Evolutionary conservation across 1,139 yeast species (phyloP).

Genomic region (Meyerozyma sp.): DNA sequence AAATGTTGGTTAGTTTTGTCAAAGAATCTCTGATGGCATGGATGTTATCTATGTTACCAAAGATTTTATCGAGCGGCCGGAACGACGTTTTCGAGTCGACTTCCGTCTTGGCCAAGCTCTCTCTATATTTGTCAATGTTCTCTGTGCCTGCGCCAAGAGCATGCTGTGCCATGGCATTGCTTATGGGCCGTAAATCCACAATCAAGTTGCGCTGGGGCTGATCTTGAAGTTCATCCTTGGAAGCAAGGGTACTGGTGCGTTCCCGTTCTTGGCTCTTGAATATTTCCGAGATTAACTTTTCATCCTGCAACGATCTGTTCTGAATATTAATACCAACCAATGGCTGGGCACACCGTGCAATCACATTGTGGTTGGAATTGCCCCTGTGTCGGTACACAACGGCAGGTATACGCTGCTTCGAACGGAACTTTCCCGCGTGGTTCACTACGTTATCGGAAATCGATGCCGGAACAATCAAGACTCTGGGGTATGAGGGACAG

Average conservation of each 20-base stretch:
- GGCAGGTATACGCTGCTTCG: conserved; percentile 81
- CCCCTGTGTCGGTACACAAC: conserved; percentile 66
- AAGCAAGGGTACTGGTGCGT: conserved; percentile 12
- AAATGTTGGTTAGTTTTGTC: conserved; percentile 53
- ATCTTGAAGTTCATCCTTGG: conserved; percentile 19
- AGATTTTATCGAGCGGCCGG: conserved; percentile 51
- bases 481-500: conserved; percentile 72
- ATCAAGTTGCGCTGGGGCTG: conserved; percentile 62
- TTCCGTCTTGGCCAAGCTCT: conserved; percentile 10
- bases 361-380: conserved; percentile 63
- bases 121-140: conserved; percentile 76
- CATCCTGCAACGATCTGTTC: conserved; percentile 87
- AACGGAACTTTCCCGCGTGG: conserved; percentile 81
- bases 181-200: conserved; percentile 86
- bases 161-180: conserved; percentile 95
- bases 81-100: conserved; percentile 1
- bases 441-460: conserved; percentile 78
- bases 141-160: conserved; percentile 98
- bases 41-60: conserved; percentile 88
- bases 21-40: conserved; percentile 92
- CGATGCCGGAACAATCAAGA: conserved; percentile 61
- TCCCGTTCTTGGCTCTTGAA: conserved; percentile 46
- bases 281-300: conserved; percentile 68
- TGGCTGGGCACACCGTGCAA: conserved; percentile 90
- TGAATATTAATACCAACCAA: conserved; percentile 81